Evolutionary conservation across 163 green algal species (phyloP).

Genomic region (Prototheca cutis): DNA sequence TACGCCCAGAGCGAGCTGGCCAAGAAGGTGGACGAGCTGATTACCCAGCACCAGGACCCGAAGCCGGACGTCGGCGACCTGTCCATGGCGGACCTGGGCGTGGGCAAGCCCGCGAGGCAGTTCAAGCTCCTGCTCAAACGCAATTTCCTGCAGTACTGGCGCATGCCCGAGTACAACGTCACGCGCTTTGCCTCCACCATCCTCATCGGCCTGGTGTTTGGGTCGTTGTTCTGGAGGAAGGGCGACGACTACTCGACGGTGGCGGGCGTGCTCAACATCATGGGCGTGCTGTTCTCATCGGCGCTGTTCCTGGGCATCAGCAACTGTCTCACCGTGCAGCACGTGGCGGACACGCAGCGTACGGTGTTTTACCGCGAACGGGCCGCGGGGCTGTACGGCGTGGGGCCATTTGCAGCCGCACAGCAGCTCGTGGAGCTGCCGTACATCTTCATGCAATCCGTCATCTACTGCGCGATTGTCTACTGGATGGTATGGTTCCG

Average conservation of each 20-base stretch:
- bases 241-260: constrained; percentile 10
- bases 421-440: constrained; percentile 44
- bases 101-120: not conserved
- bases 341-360: not conserved
- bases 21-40: constrained; percentile 1
- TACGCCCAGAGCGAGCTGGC: constrained; percentile 6
- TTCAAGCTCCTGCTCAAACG: constrained; percentile 1
- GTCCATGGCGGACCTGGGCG: constrained; percentile 18
- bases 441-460: constrained; percentile 34
- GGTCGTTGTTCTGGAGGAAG: constrained; percentile 13
- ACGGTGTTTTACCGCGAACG: constrained; percentile 38
- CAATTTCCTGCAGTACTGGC: constrained; percentile 20
- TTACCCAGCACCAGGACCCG: constrained; percentile 3
- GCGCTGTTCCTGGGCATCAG: constrained; percentile 27
- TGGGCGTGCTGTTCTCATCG: constrained; percentile 26
- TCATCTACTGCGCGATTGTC: constrained; percentile 25
- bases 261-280: constrained; percentile 23
- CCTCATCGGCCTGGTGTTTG: constrained; percentile 16
- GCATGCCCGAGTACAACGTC: constrained; percentile 11
- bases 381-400: constrained; percentile 34
- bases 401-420: constrained; percentile 29
- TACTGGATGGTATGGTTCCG: constrained; percentile 40
- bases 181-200: constrained; percentile 11
- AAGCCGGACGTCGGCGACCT: constrained; percentile 1
- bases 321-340: constrained; percentile 27